Conservation (phyloP, 139 green algal species). For the Chlamydomonas schloesseri region DNA sequence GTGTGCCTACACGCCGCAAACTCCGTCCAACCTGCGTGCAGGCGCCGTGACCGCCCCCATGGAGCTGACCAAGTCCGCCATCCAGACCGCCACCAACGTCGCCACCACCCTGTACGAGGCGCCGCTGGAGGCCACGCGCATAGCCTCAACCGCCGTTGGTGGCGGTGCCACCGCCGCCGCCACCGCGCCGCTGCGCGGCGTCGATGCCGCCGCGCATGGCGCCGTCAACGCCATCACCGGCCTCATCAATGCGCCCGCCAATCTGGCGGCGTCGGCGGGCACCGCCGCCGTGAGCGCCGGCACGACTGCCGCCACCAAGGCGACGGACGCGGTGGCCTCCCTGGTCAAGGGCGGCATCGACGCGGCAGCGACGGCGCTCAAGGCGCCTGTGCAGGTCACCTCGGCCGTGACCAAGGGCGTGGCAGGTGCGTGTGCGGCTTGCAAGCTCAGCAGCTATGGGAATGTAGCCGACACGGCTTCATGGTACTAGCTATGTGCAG, state of each 20-base stretch:
- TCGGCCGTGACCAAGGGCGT: background rate
- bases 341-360: background rate
- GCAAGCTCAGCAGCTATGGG: too few relatives aligned
- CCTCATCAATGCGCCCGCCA: background rate
- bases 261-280: background rate
- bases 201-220: background rate
- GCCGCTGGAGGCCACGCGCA: slow-evolving; percentile 19
- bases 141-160: background rate
- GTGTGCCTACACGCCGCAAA: too few relatives aligned
- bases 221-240: background rate
- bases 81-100: slow-evolving; percentile 29
- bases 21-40: too few relatives aligned
- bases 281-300: background rate
- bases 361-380: background rate
- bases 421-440: background rate
- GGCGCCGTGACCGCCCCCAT: background rate
- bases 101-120: slow-evolving; percentile 36
- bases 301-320: background rate
- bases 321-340: background rate
- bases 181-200: background rate
- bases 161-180: slow-evolving; percentile 6
- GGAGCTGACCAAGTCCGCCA: background rate
- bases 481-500: too few relatives aligned
- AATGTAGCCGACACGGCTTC: too few relatives aligned
- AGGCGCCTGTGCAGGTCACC: background rate